A percentile compares a stretch with the other conserved stretches of the same genome.
These are phyloP conservation scores for Cicer cuneatum DNA, from an alignment of 306 rosid species.

Conservation along the genomic window DNA sequence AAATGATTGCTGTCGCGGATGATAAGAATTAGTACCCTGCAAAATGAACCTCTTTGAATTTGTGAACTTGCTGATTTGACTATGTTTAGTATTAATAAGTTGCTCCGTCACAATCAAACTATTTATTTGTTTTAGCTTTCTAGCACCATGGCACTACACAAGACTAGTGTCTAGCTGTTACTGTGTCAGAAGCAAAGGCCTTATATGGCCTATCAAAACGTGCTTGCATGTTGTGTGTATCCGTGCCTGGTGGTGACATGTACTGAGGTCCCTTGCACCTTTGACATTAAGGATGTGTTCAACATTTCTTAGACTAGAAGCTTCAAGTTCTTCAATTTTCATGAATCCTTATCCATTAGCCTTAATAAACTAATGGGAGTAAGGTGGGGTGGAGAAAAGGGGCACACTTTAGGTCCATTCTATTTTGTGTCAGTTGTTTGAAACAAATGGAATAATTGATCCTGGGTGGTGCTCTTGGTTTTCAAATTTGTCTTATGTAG, in stretches of 20 bases:
- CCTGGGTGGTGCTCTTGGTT: too few species aligned
- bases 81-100: background rate
- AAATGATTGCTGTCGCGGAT: constrained; percentile 2
- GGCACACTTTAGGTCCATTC: too few species aligned
- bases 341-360: background rate
- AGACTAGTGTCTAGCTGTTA: background rate
- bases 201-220: background rate
- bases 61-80: background rate
- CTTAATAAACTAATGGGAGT: background rate
- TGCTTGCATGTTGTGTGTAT: background rate
- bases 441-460: too few species aligned
- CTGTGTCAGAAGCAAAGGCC: background rate
- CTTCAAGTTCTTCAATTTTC: constrained; percentile 3
- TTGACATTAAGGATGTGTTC: background rate
- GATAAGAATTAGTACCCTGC: background rate
- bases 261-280: background rate
- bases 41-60: background rate
- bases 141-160: background rate
- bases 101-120: background rate
- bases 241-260: background rate
- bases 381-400: background rate
- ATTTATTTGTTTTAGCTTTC: background rate
- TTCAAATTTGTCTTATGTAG: too few species aligned
- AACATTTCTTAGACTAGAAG: constrained; percentile 12
- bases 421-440: too few species aligned